phyloP scores from a whole-genome alignment of 2,329 filamentous ascomycete species.

The Shiraia sp. region DNA sequence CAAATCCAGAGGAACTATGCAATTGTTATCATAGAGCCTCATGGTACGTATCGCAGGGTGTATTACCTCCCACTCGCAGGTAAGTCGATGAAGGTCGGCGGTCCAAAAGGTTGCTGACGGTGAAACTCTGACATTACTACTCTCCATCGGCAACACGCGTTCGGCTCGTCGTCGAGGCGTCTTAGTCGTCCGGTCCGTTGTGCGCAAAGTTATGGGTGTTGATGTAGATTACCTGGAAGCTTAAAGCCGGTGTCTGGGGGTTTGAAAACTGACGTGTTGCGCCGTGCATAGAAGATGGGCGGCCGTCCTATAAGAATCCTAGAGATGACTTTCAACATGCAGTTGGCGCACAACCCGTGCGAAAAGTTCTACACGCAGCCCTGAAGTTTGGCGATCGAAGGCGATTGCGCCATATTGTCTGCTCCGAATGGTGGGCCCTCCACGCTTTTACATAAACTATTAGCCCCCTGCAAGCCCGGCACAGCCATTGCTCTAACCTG shows the following conservation, averaged over 20 bases:
- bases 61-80: conserved; percentile 39
- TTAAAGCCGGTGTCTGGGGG: conserved; percentile 17
- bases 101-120: conserved; percentile 39
- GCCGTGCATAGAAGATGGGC: conserved; percentile 26
- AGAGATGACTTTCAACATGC: conserved; percentile 20
- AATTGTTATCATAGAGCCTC: background rate
- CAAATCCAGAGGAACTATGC: conserved; percentile 44
- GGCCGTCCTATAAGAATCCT: conserved; percentile 35
- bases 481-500: background rate
- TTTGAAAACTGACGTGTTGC: conserved; percentile 20
- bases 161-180: conserved; percentile 13
- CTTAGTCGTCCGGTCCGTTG: conserved; percentile 13
- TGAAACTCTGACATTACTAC: conserved; percentile 38
- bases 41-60: background rate
- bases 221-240: conserved; percentile 21
- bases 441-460: conserved; percentile 29
- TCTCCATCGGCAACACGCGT: conserved; percentile 40
- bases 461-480: conserved; percentile 4
- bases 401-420: conserved; percentile 27
- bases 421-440: conserved; percentile 12
- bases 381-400: conserved; percentile 18
- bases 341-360: conserved; percentile 23
- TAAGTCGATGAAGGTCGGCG: conserved; percentile 41
- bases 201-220: conserved; percentile 10
- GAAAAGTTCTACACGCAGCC: conserved; percentile 14